Evolutionary conservation across 257 asterid species (phyloP).

Genomic region (Henckelia pumila): DNA sequence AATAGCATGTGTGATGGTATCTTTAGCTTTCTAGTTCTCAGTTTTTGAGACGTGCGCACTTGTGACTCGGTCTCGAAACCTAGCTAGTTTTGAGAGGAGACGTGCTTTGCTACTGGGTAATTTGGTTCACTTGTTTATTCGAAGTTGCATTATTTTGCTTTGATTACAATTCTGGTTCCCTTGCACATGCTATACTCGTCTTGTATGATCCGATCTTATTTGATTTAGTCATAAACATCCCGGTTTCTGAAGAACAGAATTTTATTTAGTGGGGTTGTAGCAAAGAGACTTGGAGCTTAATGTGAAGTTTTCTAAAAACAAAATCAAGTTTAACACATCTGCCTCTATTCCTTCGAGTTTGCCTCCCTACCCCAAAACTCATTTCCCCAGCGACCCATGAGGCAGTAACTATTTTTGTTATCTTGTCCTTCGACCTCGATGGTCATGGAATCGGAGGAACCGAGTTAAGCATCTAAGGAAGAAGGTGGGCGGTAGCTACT

Average conservation of each 20-base stretch:
- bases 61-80: background rate
- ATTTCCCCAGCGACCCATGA: background rate
- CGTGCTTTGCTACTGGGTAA: background rate
- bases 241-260: conserved; percentile 1
- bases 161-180: background rate
- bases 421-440: background rate
- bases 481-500: too few species aligned
- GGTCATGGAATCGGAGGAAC: background rate
- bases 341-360: background rate
- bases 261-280: background rate
- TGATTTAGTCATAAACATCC: background rate
- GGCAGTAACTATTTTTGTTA: too few species aligned
- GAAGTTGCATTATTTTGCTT: background rate
- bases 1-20: background rate
- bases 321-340: background rate
- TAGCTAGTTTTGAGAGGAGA: too few species aligned
- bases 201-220: background rate
- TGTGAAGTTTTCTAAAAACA: background rate
- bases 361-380: background rate
- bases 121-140: background rate
- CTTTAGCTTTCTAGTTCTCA: background rate
- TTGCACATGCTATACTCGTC: background rate
- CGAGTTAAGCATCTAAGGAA: background rate
- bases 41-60: background rate
- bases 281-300: background rate